A percentile compares a stretch with the other conserved stretches of the same genome.
These are phyloP conservation scores for Apiospora malaysiana DNA, from an alignment of 2,329 filamentous ascomycete genomes.

Conservation along the genomic window DNA sequence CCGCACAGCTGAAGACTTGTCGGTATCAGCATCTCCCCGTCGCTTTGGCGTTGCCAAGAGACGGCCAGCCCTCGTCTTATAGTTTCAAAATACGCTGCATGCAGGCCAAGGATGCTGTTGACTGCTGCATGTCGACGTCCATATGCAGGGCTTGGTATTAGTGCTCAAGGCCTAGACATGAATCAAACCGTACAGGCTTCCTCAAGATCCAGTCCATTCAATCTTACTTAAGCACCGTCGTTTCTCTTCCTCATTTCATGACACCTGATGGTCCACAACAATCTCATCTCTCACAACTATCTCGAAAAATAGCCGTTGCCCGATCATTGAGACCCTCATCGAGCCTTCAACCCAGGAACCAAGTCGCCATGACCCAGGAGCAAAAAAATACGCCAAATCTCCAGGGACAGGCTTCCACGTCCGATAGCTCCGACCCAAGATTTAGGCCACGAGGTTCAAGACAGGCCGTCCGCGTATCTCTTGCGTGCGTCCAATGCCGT, in stretches of 20 bases:
- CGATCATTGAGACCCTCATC: neutral
- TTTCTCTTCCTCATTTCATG: neutral
- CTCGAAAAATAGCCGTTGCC: neutral
- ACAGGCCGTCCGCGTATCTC: conserved; percentile 47
- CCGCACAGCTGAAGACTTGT: neutral
- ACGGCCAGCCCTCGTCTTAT: neutral
- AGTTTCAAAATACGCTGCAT: neutral
- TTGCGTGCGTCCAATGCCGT: conserved; percentile 55
- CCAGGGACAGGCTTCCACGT: conserved; percentile 30
- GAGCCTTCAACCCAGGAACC: neutral
- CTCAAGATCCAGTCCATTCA: neutral
- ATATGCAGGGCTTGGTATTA: neutral
- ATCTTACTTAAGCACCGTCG: conserved; percentile 1
- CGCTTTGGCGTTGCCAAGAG: neutral
- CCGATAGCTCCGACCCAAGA: conserved; percentile 34
- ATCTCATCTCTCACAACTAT: neutral
- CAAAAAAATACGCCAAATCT: conserved; percentile 27
- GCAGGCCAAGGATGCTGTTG: neutral
- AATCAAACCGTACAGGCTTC: neutral
- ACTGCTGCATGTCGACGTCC: neutral
- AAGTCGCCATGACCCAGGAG: neutral
- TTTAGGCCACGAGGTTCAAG: conserved; percentile 35
- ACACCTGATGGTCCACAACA: neutral
- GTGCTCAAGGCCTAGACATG: neutral
- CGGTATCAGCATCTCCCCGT: neutral